Percentiles rank a stretch among this genome's conserved stretches.
Conservation (phyloP, 2,329 filamentous ascomycete genomes). For the Corniculantispora saksenae region DNA sequence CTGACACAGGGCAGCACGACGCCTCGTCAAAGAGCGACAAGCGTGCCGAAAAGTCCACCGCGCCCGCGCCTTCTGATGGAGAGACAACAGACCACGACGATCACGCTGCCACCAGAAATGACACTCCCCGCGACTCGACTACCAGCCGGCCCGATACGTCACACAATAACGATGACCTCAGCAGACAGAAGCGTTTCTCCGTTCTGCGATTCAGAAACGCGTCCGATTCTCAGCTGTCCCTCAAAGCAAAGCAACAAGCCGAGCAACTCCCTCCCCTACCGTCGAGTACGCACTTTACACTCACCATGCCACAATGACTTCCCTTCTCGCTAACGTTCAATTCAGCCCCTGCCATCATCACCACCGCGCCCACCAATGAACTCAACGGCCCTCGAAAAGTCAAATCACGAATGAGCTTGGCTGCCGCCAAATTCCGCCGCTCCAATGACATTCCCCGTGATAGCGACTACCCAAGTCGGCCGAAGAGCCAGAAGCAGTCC, state of each 20-base stretch:
- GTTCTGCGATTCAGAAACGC: constrained; percentile 87
- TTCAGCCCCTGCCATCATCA: constrained; percentile 76
- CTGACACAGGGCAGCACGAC: constrained; percentile 53
- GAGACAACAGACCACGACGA: constrained; percentile 17
- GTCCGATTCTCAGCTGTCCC: constrained; percentile 85
- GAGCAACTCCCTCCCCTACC: constrained; percentile 59
- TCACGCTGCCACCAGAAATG: constrained; percentile 25
- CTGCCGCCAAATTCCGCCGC: constrained; percentile 52
- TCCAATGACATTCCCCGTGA: constrained; percentile 49
- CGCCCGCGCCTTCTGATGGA: constrained; percentile 17
- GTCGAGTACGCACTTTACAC: constrained; percentile 46
- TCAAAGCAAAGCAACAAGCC: constrained; percentile 69
- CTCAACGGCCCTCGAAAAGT: constrained; percentile 55
- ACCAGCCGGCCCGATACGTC: constrained; percentile 47
- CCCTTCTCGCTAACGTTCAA: constrained; percentile 28
- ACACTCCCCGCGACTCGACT: constrained; percentile 27
- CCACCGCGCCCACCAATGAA: constrained; percentile 80
- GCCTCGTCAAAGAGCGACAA: background rate
- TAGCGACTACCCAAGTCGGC: constrained; percentile 3
- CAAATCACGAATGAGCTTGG: constrained; percentile 55
- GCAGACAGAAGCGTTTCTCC: constrained; percentile 63
- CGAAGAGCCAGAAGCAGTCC: constrained; percentile 22
- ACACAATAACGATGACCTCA: constrained; percentile 54
- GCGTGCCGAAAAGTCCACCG: background rate
- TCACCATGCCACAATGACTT: constrained; percentile 20